phyloP scores from a whole-genome alignment of 148 eudicot species.

The Rhododendron ferrugineum region DNA sequence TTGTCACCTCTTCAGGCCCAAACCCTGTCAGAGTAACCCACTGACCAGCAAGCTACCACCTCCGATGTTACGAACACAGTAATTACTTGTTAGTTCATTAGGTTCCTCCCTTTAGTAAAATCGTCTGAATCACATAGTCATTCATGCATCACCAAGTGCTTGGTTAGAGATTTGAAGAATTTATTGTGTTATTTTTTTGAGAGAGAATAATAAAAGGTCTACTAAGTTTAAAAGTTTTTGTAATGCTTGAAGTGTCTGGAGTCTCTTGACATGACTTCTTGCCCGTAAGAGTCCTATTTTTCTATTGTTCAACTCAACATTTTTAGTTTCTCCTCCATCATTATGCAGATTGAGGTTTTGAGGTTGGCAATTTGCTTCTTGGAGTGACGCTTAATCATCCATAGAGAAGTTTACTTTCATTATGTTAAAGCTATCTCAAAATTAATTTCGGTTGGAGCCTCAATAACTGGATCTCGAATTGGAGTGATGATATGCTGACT shows the following conservation, averaged over 20 bases:
- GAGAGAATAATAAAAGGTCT: neutral
- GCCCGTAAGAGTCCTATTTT: neutral
- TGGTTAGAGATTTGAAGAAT: neutral
- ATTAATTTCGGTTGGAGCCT: conserved; percentile 3
- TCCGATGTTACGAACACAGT: neutral
- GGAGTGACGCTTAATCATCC: neutral
- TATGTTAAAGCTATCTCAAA: neutral
- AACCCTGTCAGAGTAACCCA: neutral
- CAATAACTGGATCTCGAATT: neutral
- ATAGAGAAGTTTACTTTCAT: neutral
- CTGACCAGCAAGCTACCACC: neutral
- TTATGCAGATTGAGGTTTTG: conserved; percentile 7
- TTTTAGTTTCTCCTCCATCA: neutral
- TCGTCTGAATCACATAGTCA: neutral
- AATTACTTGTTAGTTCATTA: neutral
- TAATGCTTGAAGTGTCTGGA: neutral
- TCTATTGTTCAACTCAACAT: neutral
- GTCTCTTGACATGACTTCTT: neutral
- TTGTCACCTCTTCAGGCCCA: neutral
- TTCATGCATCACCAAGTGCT: neutral
- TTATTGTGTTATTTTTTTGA: neutral
- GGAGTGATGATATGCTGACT: neutral
- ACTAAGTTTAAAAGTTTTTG: neutral
- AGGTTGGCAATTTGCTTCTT: conserved; percentile 8
- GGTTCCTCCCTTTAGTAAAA: neutral